A percentile compares a stretch with the other conserved stretches of the same genome.
Evolutionary conservation across 75 land plant species (phyloP).

Genomic region (Cryptomeria japonica): DNA sequence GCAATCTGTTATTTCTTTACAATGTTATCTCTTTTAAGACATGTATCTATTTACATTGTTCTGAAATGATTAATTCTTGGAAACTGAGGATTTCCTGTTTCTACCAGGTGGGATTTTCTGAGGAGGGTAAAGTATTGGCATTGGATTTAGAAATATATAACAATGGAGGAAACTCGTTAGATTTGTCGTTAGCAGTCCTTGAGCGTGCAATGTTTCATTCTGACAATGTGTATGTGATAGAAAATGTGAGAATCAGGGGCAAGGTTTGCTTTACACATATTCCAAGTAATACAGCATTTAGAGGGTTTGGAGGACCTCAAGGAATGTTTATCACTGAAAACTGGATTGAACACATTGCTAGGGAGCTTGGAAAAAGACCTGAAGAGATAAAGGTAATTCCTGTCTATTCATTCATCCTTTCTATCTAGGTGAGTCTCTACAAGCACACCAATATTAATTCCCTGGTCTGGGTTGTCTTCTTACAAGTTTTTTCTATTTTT

Average conservation of each 20-base stretch:
- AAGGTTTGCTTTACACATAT: constrained; percentile 86
- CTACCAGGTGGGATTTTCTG: constrained; percentile 83
- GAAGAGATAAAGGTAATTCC: constrained; percentile 83
- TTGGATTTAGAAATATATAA: constrained; percentile 88
- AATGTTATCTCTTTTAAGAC: background rate
- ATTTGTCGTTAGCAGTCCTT: constrained; percentile 75
- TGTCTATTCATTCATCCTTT: background rate
- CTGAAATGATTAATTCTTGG: background rate
- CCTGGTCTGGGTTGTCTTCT: background rate
- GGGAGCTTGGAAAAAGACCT: constrained; percentile 61
- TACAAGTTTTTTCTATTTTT: background rate
- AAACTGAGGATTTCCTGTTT: background rate
- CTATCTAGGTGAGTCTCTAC: background rate
- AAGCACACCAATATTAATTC: background rate
- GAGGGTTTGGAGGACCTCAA: constrained; percentile 99
- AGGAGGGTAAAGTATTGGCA: constrained; percentile 81
- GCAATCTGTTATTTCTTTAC: background rate
- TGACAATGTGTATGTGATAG: constrained; percentile 90
- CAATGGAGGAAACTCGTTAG: constrained; percentile 97
- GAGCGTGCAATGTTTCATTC: constrained; percentile 95
- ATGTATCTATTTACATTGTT: background rate
- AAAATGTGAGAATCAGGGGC: constrained; percentile 74
- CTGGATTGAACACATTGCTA: constrained; percentile 90
- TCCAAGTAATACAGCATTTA: constrained; percentile 95
- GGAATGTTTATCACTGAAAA: constrained; percentile 95